phyloP scores from a whole-genome alignment of 805 yeast species.

The Metschnikowia kunwiensis region DNA sequence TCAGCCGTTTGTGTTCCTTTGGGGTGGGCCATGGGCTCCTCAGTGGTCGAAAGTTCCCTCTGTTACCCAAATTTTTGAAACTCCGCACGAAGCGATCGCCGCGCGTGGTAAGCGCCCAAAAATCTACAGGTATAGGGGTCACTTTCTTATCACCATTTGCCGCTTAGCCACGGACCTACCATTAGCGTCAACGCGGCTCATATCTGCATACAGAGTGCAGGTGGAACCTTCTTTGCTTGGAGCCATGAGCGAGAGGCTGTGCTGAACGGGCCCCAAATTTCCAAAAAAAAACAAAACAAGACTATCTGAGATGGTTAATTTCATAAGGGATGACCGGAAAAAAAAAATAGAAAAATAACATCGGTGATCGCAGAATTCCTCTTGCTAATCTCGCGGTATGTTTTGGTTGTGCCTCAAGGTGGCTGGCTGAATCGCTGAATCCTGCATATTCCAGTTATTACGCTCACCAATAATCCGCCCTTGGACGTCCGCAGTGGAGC shows the following conservation, averaged over 20 bases:
- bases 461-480: constrained; percentile 8
- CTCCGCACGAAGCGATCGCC: no score
- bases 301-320: no score
- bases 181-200: constrained; percentile 1
- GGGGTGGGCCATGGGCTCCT: no score
- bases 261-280: no score
- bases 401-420: constrained; percentile 1
- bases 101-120: no score
- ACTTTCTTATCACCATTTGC: constrained; percentile 1
- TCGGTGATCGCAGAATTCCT: no score
- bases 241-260: no score
- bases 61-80: no score
- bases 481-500: constrained; percentile 2
- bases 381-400: background rate
- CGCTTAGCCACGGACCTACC: constrained; percentile 1
- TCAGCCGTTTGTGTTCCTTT: constrained; percentile 6
- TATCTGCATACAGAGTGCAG: background rate
- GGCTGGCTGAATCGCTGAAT: constrained; percentile 6
- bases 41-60: no score
- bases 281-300: no score
- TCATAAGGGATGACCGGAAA: no score
- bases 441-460: constrained; percentile 6
- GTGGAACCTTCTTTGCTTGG: constrained; percentile 8
- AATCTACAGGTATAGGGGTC: background rate
- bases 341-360: no score